Conservation (phyloP, 2,329 filamentous ascomycete genomes). For the Fusarium aywerte region DNA sequence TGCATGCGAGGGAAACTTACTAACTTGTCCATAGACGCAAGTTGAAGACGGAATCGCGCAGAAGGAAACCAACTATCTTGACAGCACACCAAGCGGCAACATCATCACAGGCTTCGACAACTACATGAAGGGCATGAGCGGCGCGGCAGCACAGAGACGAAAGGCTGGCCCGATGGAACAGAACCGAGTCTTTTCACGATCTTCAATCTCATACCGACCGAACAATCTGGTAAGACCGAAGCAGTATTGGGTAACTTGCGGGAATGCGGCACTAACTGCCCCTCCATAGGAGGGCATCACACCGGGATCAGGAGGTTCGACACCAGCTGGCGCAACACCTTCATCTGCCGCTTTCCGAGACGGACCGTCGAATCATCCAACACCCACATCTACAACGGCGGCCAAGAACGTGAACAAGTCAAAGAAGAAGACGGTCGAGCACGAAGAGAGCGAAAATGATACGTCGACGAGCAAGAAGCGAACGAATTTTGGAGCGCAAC, state of each 20-base stretch:
- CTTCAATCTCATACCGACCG: slow-evolving; percentile 70
- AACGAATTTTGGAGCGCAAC: slow-evolving; percentile 66
- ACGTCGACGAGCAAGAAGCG: slow-evolving; percentile 63
- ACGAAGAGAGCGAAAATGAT: slow-evolving; percentile 70
- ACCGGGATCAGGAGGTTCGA: slow-evolving; percentile 53
- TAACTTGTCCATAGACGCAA: slow-evolving; percentile 48
- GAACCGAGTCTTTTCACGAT: slow-evolving; percentile 78
- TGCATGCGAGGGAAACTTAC: slow-evolving; percentile 47
- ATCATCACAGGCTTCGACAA: slow-evolving; percentile 98
- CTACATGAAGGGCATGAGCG: slow-evolving; percentile 88
- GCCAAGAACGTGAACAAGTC: slow-evolving; percentile 61
- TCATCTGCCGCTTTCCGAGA: slow-evolving; percentile 65
- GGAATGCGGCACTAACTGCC: slow-evolving; percentile 9
- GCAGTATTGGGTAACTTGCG: background rate
- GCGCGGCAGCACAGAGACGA: slow-evolving; percentile 70
- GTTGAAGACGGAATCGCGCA: slow-evolving; percentile 84
- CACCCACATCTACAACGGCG: slow-evolving; percentile 64
- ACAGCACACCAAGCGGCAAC: slow-evolving; percentile 89
- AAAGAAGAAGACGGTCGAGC: slow-evolving; percentile 60
- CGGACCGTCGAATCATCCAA: slow-evolving; percentile 62
- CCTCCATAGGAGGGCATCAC: slow-evolving; percentile 41
- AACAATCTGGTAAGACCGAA: slow-evolving; percentile 50
- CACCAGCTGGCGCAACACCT: slow-evolving; percentile 56
- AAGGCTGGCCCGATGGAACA: slow-evolving; percentile 73
- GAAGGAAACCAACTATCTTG: slow-evolving; percentile 88